These are phyloP conservation scores for Karstenula rhodostoma DNA, from an alignment of 2,329 filamentous ascomycete species.

Conservation along the genomic window DNA sequence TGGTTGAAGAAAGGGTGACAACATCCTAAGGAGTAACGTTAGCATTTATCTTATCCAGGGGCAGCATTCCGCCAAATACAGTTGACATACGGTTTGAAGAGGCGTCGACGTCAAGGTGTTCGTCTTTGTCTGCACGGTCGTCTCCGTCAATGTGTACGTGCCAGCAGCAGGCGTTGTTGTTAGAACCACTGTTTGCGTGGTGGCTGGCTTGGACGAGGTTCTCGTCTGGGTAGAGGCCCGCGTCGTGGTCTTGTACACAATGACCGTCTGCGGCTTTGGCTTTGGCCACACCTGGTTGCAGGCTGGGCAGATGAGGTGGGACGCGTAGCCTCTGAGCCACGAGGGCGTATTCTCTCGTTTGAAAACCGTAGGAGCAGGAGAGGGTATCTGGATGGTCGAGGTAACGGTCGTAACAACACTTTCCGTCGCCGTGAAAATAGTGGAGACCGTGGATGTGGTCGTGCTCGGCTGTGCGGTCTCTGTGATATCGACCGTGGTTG, in stretches of 20 bases:
- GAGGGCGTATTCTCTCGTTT: background rate
- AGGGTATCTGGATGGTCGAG: background rate
- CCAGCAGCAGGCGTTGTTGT: background rate
- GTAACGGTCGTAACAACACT: background rate
- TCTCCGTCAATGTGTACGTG: background rate
- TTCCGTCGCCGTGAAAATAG: background rate
- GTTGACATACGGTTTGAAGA: background rate
- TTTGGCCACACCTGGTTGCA: background rate
- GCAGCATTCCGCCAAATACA: background rate
- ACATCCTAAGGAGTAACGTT: background rate
- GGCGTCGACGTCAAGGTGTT: background rate
- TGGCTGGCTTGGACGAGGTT: background rate
- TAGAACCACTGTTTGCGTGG: background rate
- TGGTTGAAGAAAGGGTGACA: background rate
- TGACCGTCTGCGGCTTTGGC: background rate
- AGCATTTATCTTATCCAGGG: background rate
- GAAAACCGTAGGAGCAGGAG: background rate
- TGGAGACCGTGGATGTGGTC: background rate
- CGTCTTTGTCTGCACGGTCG: background rate
- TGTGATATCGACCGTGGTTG: background rate
- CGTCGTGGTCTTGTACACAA: background rate
- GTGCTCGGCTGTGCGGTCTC: background rate
- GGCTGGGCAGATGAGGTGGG: constrained; percentile 5
- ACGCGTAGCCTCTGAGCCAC: background rate
- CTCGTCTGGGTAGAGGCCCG: background rate